Evolutionary conservation across 176 grass and related monocot genomes (phyloP), one percentile per base, ranked within the genome.

Genomic region (Typha latifolia): DNA sequence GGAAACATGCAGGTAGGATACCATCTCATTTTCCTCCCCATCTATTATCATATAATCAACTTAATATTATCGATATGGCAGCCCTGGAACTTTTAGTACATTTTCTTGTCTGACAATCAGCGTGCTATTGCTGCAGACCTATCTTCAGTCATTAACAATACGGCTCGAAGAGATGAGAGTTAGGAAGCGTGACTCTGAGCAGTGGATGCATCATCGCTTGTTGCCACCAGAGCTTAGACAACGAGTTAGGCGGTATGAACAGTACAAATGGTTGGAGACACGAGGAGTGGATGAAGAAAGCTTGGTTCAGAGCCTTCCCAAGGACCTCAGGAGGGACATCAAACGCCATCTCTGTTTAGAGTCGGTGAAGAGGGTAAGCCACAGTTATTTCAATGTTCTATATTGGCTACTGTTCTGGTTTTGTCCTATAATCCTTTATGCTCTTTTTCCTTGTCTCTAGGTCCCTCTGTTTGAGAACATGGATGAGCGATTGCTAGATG

Each of bases 141-240:
- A 97, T 73, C 85, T 97, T 47, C 93, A 97, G 82, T 97, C 93
- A 47, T 62, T 92, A 49, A 77, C 89, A 10, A 86, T 91, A 82
- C 78, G 89, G 14, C 78, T 97, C 22, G 93, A 97, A 82, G 93
- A 97, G 72, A 97, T 92, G 89, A 84, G 93, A 87, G 88, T 92
- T 72, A 87, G 92, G 76, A 97, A 91, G 49, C 85, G 83, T 34
- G 93, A 97, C 67, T 80, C 93, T 59, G 88, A 97, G 67, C 86
- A 89, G 73, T 92, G 93, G 93, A 97, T 97, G 93, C 93, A 90
- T 72, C 93, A 97, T 48, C 82, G 85, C 19, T 74, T 90, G 14
- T 64, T 97, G 49, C 93, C 93, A 31, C 48, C 78, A 3, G 37
- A 79, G 5, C 90, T 97, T 15, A 91, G 78, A 83, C 75, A 97